These are phyloP conservation scores for Tieghemiomyces parasiticus DNA, from an alignment of 192 early-diverging fungal species.

Conservation along the genomic window DNA sequence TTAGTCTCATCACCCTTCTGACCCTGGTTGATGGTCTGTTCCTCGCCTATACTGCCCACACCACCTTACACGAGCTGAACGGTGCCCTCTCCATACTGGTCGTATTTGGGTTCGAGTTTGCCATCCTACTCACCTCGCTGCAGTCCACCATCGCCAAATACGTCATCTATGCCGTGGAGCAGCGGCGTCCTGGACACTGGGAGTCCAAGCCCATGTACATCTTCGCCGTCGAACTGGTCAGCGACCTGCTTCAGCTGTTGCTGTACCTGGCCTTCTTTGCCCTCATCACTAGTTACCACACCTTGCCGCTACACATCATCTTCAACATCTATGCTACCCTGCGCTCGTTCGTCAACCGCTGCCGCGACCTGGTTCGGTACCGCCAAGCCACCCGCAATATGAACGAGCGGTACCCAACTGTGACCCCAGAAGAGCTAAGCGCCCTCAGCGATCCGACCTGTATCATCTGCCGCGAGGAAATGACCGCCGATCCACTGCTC, in stretches of 20 bases:
- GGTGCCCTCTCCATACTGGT: slow-evolving; percentile 61
- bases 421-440: slow-evolving; percentile 65
- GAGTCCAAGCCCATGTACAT: slow-evolving; percentile 87
- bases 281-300: slow-evolving; percentile 67
- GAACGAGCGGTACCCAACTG: slow-evolving; percentile 90
- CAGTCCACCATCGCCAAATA: slow-evolving; percentile 69
- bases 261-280: slow-evolving; percentile 82
- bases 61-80: slow-evolving; percentile 22
- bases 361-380: slow-evolving; percentile 79
- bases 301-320: slow-evolving; percentile 87
- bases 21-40: slow-evolving; percentile 62
- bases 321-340: slow-evolving; percentile 92
- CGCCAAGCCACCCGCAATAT: slow-evolving; percentile 90
- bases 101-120: slow-evolving; percentile 98
- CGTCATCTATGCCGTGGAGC: slow-evolving; percentile 72
- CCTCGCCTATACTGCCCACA: slow-evolving; percentile 55
- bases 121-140: slow-evolving; percentile 68
- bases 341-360: slow-evolving; percentile 80
- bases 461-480: slow-evolving; percentile 97
- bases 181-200: slow-evolving; percentile 70
- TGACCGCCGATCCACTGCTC: slow-evolving; percentile 24
- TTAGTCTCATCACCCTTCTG: slow-evolving; percentile 15
- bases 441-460: slow-evolving; percentile 64
- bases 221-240: slow-evolving; percentile 79
- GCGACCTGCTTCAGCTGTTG: slow-evolving; percentile 79